Base-by-base conservation (phyloP, 805 yeast genomes). In the Wickerhamiella nectarea region DNA sequence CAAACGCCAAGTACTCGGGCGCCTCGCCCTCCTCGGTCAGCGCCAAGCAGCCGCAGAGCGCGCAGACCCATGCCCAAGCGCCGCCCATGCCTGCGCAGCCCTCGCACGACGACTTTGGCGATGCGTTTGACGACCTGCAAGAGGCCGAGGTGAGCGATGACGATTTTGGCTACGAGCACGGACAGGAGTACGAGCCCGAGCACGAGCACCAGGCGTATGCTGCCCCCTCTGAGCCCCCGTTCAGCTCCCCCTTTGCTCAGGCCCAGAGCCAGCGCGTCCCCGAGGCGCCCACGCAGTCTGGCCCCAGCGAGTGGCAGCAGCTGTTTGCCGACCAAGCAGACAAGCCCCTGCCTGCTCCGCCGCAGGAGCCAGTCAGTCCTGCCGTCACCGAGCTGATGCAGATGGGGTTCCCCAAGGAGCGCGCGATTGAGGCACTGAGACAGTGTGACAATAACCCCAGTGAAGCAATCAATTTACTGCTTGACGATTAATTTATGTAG, bases 261-360 rank as follows among this genome's bases (percentile, higher is more conserved):
- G 8, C 24, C 24, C 24, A 8, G 8, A 21, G 24, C 24, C 24
- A 21, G 24, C 24, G 24, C 24, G 8, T 8, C 24, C 24, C 24
- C n/a, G n/a, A n/a, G n/a, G n/a, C 36, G 19, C 38, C 29, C 9
- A 38, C 31, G 45, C 52, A 51, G 24, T 48, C 56, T n/a, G 56
- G 53, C 18, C 55, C 58, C 43, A 94, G 84, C 55, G 96, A 86
- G 59, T 86, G 96, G 96, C 95, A 86, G 56, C 87, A 84, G 63
- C 71, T 86, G 20, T 86, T 86, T 65, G 89, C 93, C 3, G 94
- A 93, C 53, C n/a, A 52, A 14, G 34, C 49, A 33, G 53, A 56
- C 14, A 22, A 15, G 34, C 37, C 38, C 5, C 19, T 15, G n/a
- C 25, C 29, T 34, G 17, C 31, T 8, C 6, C 25, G 29, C 14